Conservation (phyloP, 2,329 filamentous ascomycete genomes). For the Fusarium sp. region DNA sequence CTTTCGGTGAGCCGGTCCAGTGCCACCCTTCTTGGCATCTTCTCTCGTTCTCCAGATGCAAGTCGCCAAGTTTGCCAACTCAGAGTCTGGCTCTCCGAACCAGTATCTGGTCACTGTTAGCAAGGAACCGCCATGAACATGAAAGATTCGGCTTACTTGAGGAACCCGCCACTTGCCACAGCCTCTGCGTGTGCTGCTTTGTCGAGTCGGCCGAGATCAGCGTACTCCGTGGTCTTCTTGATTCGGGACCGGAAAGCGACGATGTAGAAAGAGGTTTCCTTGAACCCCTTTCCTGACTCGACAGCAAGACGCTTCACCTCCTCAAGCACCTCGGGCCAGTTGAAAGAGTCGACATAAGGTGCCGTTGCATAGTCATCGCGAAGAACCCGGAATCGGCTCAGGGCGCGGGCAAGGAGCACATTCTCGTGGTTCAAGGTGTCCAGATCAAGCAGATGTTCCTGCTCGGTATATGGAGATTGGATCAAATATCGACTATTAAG, state of each 20-base stretch:
- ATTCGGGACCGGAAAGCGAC: constrained; percentile 86
- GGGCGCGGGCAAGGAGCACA: constrained; percentile 76
- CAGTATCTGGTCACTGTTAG: constrained; percentile 72
- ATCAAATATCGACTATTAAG: constrained; percentile 59
- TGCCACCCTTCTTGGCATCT: constrained; percentile 69
- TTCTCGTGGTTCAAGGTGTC: constrained; percentile 73
- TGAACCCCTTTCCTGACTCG: constrained; percentile 64
- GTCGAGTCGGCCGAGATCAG: constrained; percentile 78
- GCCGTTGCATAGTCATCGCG: constrained; percentile 81
- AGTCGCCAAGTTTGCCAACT: constrained; percentile 84
- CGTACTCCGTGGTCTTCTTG: constrained; percentile 73
- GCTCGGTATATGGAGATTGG: constrained; percentile 80
- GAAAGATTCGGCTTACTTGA: constrained; percentile 69
- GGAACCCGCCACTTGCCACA: constrained; percentile 79
- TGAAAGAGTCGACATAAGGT: constrained; percentile 79
- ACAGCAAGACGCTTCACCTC: constrained; percentile 65
- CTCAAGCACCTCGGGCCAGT: constrained; percentile 75
- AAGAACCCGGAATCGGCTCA: constrained; percentile 72
- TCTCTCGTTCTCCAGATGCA: constrained; percentile 73
- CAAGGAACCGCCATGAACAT: background rate
- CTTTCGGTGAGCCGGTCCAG: constrained; percentile 70
- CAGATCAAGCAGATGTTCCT: constrained; percentile 79
- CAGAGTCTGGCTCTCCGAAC: constrained; percentile 80
- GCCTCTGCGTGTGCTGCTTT: constrained; percentile 85
- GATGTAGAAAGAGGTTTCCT: constrained; percentile 78